These are phyloP conservation scores for Monilinia fructigena DNA, from an alignment of 2,329 filamentous ascomycete genomes.

Conservation along the genomic window DNA sequence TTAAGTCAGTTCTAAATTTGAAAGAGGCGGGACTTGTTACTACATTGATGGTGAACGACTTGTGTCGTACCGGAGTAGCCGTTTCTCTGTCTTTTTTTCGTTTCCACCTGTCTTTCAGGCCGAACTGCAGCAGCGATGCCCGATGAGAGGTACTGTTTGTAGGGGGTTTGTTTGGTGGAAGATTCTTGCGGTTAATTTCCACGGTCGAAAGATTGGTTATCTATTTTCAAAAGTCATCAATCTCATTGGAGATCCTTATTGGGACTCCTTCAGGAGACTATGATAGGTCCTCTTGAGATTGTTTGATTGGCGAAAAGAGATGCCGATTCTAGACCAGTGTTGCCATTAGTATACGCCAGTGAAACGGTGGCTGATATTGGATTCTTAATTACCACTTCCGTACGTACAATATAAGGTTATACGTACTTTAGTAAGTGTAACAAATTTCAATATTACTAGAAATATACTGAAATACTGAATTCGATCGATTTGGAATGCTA, in stretches of 20 bases:
- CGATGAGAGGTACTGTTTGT: slow-evolving; percentile 9
- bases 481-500: no score
- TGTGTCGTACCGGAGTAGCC: slow-evolving; percentile 15
- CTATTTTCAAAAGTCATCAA: neutral
- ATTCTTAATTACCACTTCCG: no score
- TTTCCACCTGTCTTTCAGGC: neutral
- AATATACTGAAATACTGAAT: no score
- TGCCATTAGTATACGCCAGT: no score
- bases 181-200: slow-evolving; percentile 14
- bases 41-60: slow-evolving; percentile 17
- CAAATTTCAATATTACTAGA: no score
- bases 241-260: slow-evolving; percentile 14
- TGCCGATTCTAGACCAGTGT: neutral
- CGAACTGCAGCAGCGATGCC: slow-evolving; percentile 18
- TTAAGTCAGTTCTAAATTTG: slow-evolving; percentile 16
- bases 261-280: slow-evolving; percentile 10
- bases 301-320: neutral
- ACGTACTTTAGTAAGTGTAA: no score
- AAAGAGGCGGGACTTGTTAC: slow-evolving; percentile 12
- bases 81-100: slow-evolving; percentile 18
- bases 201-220: slow-evolving; percentile 9
- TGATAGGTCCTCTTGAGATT: slow-evolving; percentile 14
- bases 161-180: slow-evolving; percentile 11
- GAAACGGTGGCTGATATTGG: no score
- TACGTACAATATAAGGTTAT: no score